Evolutionary conservation across 306 rosid genomes (phyloP), one percentile per base, ranked within the genome.

Genomic region (Erythrophleum fordii): DNA sequence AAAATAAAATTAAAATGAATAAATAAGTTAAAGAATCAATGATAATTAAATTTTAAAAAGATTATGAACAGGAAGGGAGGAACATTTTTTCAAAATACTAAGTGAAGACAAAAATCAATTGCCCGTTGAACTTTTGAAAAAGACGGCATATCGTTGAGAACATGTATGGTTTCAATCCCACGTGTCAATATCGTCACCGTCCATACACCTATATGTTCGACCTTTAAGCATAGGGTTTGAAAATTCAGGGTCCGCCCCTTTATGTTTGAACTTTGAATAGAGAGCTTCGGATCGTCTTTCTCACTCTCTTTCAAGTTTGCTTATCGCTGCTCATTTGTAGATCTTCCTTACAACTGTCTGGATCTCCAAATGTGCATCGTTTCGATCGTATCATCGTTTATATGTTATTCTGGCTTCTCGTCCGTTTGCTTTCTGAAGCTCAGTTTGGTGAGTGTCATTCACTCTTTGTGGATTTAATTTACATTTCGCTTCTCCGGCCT

Each of bases 171-270:
- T 53, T 12, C 37, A 16, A 22, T n/a, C 66, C 7, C 0, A 75
- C 83, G 87, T 86, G 88, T 80, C 77, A n/a, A 44, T 3, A 85
- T 87, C 84, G 0, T 0, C 0, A 26, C 90, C 88, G 89, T 84
- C 48, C 18, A 81, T 3, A 11, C 13, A 5, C 7, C 17, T 81
- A 87, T 39, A 12, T 39, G 85, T 61, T 88, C 84, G 89, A 88
- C 35, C 11, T 83, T 86, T 83, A 87, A 81, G 58, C 75, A 83
- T 84, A 87, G 91, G 93, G 88, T 90, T 93, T 90, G 84, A 90
- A 92, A 75, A 82, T 80, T 69, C 76, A 1, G 39, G 49, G 81
- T 87, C 93, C 97, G 93, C 97, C 94, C 77, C 91, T 92, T 81
- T 81, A 69, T 66, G 84, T 94, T 94, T 94, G 72, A 66, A 66